Base-by-base conservation (phyloP, 345 rosid genomes). In the Toxicodendron radicans region DNA sequence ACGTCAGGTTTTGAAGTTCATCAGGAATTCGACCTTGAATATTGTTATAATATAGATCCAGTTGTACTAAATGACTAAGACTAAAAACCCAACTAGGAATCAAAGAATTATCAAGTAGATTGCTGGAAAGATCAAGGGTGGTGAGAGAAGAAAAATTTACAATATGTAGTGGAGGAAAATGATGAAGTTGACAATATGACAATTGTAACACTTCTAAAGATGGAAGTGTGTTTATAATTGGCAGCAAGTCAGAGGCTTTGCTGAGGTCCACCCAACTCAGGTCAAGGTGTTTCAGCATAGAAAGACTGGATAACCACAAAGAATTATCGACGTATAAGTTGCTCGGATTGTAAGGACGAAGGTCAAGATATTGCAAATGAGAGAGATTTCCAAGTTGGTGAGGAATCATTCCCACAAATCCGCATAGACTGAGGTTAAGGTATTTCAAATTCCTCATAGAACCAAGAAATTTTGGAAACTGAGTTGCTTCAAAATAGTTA, bases 141-240 rank as follows among this genome's bases (percentile, higher is more conserved):
- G 61, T 32, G 23, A 79, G 69, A 18, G 73, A 72, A 10, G 82
- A 48, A 20, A 66, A 38, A 43, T 75, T 71, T 3, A 53, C 38
- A 51, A 46, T 2, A 5, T 46, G 38, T 3, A 66, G 12, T 7
- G 65, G 7, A 32, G 62, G 10, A 59, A 24, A 20, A 13, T 17
- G 33, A 3, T 32, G 6, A 43, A 48, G 68, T 0, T 51, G 0
- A n/a, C 64, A 70, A 41, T 7, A 2, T 1, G 35, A 11, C 48
- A 75, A 30, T 8, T 52, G 23, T 18, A 79, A 48, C 41, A 66
- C 65, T 64, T 1, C 16, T 2, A 79, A 21, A 49, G 64, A 75
- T 65, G 73, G 82, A 4, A 79, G 68, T 3, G 24, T 30, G 56
- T 64, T 73, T 0, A 60, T 13, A 0, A 5, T 12, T 16, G 24